Evolutionary conservation across 2,329 filamentous ascomycete genomes (phyloP).

Genomic region (Parastagonospora nodorum): DNA sequence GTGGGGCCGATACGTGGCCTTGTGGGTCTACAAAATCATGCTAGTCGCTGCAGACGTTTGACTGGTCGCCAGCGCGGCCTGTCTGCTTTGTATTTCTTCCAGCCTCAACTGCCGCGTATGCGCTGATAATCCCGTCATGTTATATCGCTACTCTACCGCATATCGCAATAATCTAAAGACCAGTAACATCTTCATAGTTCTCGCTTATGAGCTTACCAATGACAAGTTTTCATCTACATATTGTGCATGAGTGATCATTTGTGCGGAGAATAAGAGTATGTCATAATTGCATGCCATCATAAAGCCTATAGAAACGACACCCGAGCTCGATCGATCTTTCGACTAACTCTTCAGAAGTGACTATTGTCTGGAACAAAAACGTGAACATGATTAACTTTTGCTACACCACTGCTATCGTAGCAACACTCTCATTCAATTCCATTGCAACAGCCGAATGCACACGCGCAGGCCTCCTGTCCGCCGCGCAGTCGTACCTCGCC

Average conservation of each 20-base stretch:
- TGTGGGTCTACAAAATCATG: background rate
- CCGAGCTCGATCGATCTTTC: background rate
- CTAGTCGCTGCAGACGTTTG: background rate
- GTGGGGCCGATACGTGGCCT: too few relatives aligned
- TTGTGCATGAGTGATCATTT: constrained; percentile 7
- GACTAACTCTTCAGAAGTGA: too few relatives aligned
- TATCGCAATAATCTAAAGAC: background rate
- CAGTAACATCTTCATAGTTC: constrained; percentile 8
- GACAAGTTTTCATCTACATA: constrained; percentile 21
- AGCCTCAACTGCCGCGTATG: background rate
- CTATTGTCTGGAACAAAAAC: background rate
- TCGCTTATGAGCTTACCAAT: constrained; percentile 22
- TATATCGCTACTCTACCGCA: background rate
- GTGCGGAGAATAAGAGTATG: constrained; percentile 8
- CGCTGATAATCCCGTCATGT: background rate
- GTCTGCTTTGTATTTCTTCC: too few relatives aligned
- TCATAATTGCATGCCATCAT: background rate
- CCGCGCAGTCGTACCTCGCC: constrained; percentile 29
- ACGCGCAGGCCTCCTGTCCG: constrained; percentile 30
- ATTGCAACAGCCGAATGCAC: constrained; percentile 25
- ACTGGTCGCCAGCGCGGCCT: too few relatives aligned
- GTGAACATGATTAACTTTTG: background rate
- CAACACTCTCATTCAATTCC: background rate
- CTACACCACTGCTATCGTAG: background rate
- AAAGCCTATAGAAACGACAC: background rate